Evolutionary conservation across 2,329 filamentous ascomycete species (phyloP).

Genomic region (Chaetomium globosum): DNA sequence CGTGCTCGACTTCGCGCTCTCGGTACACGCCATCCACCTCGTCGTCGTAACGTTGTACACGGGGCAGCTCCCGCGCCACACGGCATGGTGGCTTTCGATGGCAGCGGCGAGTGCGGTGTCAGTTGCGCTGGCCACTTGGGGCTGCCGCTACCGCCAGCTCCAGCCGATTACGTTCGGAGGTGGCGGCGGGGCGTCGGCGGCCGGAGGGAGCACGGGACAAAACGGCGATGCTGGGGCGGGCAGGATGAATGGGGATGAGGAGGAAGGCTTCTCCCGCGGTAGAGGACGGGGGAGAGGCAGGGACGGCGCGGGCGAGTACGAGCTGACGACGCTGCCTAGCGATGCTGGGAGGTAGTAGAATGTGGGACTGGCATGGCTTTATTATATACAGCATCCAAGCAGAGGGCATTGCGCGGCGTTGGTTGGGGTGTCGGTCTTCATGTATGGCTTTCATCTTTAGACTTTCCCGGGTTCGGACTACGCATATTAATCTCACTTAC

Average conservation of each 20-base stretch:
- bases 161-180: slow-evolving; percentile 85
- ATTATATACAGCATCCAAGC: neutral
- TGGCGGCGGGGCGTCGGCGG: slow-evolving; percentile 47
- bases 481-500: neutral
- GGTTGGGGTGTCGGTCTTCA: slow-evolving; percentile 1
- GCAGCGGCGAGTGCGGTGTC: slow-evolving; percentile 49
- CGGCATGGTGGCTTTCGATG: slow-evolving; percentile 82
- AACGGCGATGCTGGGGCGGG: slow-evolving; percentile 31
- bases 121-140: slow-evolving; percentile 77
- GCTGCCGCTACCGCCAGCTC: slow-evolving; percentile 86
- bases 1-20: slow-evolving; percentile 90
- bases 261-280: slow-evolving; percentile 55
- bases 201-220: slow-evolving; percentile 34
- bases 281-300: slow-evolving; percentile 56
- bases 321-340: slow-evolving; percentile 60
- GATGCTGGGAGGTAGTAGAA: slow-evolving; percentile 19
- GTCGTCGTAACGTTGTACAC: slow-evolving; percentile 69
- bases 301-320: slow-evolving; percentile 63
- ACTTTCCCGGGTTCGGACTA: neutral
- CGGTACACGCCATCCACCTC: slow-evolving; percentile 56
- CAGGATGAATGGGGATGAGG: slow-evolving; percentile 46
- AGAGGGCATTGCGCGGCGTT: slow-evolving; percentile 13
- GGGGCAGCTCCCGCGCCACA: slow-evolving; percentile 71
- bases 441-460: neutral
- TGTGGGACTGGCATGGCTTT: neutral